Percentiles rank a stretch among this genome's conserved stretches.
Conservation (phyloP, 2,329 filamentous ascomycete species). For the Boeremia lycopersici region DNA sequence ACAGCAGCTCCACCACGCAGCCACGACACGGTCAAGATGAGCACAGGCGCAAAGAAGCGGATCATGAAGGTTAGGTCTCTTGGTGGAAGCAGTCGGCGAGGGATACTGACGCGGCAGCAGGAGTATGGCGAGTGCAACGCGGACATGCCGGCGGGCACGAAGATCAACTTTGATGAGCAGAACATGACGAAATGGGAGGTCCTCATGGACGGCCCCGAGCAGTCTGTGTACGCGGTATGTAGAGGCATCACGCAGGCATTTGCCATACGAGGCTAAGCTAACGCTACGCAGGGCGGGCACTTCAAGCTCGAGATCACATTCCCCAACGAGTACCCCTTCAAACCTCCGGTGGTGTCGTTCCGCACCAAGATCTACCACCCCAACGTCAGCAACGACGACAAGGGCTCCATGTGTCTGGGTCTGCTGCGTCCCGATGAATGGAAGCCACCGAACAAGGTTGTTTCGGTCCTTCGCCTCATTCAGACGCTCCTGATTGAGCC, state of each 20-base stretch:
- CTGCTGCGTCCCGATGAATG: constrained; percentile 85
- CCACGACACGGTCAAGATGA: constrained; percentile 38
- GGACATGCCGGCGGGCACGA: constrained; percentile 46
- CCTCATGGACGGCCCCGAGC: constrained; percentile 67
- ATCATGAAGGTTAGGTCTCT: constrained; percentile 51
- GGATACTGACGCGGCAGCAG: constrained; percentile 26
- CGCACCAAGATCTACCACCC: constrained; percentile 93
- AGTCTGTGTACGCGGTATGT: constrained; percentile 68
- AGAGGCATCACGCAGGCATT: neutral
- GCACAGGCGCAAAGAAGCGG: constrained; percentile 51
- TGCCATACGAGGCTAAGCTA: constrained; percentile 11
- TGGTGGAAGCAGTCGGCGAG: neutral
- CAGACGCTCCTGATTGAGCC: constrained; percentile 77
- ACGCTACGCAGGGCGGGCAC: constrained; percentile 63
- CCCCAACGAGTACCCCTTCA: constrained; percentile 86
- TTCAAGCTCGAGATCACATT: constrained; percentile 77
- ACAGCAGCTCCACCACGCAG: constrained; percentile 11
- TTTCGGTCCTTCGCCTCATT: constrained; percentile 77
- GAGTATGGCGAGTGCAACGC: constrained; percentile 46
- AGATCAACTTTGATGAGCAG: constrained; percentile 61
- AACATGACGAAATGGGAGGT: constrained; percentile 73
- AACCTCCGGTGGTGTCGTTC: constrained; percentile 80
- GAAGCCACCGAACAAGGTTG: constrained; percentile 85
- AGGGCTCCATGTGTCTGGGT: constrained; percentile 83
- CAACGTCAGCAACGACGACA: constrained; percentile 86